These are phyloP conservation scores for Tephrocybe rancida DNA, from an alignment of 768 basidiomycete genomes.

Conservation along the genomic window DNA sequence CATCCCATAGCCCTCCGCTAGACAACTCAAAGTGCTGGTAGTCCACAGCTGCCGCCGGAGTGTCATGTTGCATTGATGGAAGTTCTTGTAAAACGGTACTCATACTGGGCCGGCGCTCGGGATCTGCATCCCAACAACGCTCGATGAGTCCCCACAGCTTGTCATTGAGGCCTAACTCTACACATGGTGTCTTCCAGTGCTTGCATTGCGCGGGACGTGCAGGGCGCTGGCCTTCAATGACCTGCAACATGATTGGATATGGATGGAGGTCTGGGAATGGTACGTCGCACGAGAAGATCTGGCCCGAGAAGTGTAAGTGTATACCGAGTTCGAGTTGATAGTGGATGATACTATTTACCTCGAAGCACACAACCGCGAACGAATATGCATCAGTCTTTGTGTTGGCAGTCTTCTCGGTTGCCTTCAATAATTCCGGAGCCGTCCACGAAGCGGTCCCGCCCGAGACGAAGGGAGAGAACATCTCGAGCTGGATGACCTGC, in stretches of 20 bases:
- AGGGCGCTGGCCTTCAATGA: conserved; percentile 8
- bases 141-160: background rate
- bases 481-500: conserved; percentile 10
- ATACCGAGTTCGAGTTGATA: too few relatives aligned
- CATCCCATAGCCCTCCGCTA: background rate
- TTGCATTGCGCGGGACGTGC: conserved; percentile 17
- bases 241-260: conserved; percentile 19
- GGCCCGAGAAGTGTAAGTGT: background rate
- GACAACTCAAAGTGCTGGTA: too few relatives aligned
- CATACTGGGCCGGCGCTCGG: background rate
- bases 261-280: conserved; percentile 23
- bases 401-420: conserved; percentile 8
- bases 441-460: conserved; percentile 20
- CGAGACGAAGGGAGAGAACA: conserved; percentile 2
- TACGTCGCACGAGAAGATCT: conserved; percentile 29
- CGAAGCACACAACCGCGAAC: conserved; percentile 32
- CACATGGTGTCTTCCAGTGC: conserved; percentile 10
- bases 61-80: background rate
- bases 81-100: background rate
- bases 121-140: background rate
- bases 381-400: conserved; percentile 35
- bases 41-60: too few relatives aligned
- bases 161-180: conserved; percentile 26
- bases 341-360: conserved; percentile 22
- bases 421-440: conserved; percentile 18